Percentiles rank a stretch among this genome's conserved stretches.
Evolutionary conservation across 2,329 filamentous ascomycete species (phyloP).

Genomic region (Colletotrichum sp.): DNA sequence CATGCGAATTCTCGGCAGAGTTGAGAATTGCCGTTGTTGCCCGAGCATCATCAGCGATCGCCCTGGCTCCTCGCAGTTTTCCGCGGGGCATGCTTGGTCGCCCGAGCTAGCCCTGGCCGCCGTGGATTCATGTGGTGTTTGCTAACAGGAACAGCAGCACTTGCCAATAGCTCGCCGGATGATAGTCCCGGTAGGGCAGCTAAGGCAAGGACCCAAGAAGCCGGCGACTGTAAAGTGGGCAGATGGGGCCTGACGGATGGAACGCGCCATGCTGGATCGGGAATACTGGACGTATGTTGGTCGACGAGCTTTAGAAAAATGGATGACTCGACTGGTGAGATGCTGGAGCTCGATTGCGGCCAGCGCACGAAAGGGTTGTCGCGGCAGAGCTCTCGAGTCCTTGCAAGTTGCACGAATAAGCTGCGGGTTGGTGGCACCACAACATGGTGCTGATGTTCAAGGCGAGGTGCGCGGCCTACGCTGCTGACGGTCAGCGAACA

Average conservation of each 20-base stretch:
- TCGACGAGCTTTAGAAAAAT: background rate
- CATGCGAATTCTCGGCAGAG: background rate
- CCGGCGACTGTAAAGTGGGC: background rate
- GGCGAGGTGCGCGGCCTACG: background rate
- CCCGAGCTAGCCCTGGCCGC: background rate
- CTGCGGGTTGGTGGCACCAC: background rate
- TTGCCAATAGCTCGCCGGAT: background rate
- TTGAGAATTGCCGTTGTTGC: slow-evolving; percentile 6
- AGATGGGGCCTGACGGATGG: background rate
- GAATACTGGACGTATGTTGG: background rate
- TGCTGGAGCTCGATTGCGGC: background rate
- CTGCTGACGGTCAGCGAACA: background rate
- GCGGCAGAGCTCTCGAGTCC: background rate
- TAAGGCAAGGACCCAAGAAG: background rate
- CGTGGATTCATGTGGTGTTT: background rate
- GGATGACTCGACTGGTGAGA: background rate
- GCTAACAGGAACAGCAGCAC: background rate
- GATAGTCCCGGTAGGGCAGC: background rate
- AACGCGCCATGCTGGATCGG: background rate
- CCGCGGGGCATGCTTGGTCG: background rate
- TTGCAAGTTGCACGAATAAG: background rate
- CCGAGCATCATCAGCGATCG: background rate
- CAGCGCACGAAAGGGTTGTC: background rate
- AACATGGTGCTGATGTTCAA: background rate
- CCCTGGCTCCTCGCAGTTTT: background rate